Conservation (phyloP, 2,329 filamentous ascomycete genomes). For the Fusarium subglutinans region DNA sequence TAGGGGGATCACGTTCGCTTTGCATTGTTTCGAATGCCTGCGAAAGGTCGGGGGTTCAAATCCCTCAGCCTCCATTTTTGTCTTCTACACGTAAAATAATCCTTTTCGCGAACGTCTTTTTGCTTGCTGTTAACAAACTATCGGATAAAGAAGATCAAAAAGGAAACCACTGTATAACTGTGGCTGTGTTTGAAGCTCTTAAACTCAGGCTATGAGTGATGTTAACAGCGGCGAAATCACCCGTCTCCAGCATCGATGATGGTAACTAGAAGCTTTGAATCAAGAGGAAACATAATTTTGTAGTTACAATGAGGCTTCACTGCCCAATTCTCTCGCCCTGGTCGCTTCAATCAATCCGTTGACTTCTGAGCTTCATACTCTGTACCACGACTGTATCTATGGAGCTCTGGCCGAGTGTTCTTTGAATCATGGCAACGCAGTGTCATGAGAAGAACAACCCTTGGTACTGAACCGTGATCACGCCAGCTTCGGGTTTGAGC, state of each 20-base stretch:
- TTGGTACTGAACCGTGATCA: too few relatives aligned
- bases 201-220: neutral
- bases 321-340: neutral
- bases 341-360: neutral
- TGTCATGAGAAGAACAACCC: neutral
- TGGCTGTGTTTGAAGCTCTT: neutral
- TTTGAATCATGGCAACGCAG: neutral
- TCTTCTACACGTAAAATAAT: neutral
- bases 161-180: neutral
- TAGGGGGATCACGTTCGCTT: slow-evolving; percentile 44
- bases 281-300: neutral
- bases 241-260: neutral
- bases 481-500: neutral
- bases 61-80: slow-evolving; percentile 43
- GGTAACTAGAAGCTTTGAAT: neutral
- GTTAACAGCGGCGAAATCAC: too few relatives aligned
- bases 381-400: neutral
- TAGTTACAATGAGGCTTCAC: neutral
- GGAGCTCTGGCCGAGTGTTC: neutral
- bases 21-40: slow-evolving; percentile 34
- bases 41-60: slow-evolving; percentile 46
- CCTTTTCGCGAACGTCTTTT: neutral
- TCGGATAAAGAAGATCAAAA: neutral
- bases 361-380: neutral
- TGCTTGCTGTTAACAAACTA: neutral